Percentiles rank a stretch among this genome's conserved stretches.
These are phyloP conservation scores for Amanita exitialis DNA, from an alignment of 768 basidiomycete species.

Conservation along the genomic window DNA sequence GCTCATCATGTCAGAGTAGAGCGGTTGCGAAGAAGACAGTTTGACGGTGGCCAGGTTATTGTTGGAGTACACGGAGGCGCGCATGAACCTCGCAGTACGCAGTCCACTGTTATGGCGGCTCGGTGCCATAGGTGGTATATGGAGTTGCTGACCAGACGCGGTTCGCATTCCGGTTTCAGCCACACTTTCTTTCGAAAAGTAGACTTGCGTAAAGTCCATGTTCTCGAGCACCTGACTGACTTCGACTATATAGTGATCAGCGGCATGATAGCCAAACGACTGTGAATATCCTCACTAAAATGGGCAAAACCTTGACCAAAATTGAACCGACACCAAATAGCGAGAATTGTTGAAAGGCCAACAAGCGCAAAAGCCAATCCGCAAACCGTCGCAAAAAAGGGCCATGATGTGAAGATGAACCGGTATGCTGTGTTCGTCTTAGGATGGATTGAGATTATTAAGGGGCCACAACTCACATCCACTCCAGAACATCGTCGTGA, in stretches of 20 bases:
- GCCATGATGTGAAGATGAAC: slow-evolving; percentile 32
- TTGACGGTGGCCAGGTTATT: slow-evolving; percentile 1
- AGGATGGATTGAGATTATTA: neutral
- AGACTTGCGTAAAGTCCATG: slow-evolving; percentile 32
- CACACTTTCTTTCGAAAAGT: slow-evolving; percentile 21
- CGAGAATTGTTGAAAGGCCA: slow-evolving; percentile 29
- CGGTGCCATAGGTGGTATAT: neutral
- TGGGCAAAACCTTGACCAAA: slow-evolving; percentile 47
- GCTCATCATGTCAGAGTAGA: slow-evolving; percentile 1
- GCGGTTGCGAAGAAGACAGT: slow-evolving; percentile 1
- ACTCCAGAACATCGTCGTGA: slow-evolving; percentile 32
- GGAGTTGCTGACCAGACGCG: neutral
- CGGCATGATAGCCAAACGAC: neutral
- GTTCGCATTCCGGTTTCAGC: slow-evolving; percentile 9
- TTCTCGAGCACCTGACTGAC: slow-evolving; percentile 29
- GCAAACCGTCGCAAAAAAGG: slow-evolving; percentile 38
- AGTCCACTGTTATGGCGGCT: neutral
- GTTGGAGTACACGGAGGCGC: slow-evolving; percentile 3
- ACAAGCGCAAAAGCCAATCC: slow-evolving; percentile 31
- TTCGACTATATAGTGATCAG: slow-evolving; percentile 19
- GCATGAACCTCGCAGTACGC: neutral
- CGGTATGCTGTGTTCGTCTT: slow-evolving; percentile 24
- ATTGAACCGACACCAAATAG: slow-evolving; percentile 38
- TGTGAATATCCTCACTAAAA: slow-evolving; percentile 28
- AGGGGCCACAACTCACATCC: slow-evolving; percentile 20